phyloP scores from a whole-genome alignment of 495 filamentous ascomycete genomes.

The Penicillium diatomitis region DNA sequence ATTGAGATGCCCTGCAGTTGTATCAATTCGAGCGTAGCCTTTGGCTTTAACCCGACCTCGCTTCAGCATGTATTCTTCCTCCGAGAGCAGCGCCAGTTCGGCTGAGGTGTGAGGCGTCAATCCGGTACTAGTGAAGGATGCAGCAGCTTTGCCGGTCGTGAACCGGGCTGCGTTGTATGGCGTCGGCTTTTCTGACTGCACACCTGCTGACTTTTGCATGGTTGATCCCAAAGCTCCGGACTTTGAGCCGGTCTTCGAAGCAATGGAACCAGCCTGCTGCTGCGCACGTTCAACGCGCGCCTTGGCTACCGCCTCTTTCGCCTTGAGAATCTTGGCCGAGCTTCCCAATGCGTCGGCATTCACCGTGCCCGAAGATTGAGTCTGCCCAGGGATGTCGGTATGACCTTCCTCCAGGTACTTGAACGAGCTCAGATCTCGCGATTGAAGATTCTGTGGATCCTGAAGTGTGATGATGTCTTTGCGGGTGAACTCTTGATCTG shows the following conservation, averaged over 20 bases:
- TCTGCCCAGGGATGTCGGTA: constrained; percentile 53
- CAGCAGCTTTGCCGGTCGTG: constrained; percentile 87
- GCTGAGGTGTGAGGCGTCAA: constrained; percentile 82
- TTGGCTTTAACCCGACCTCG: constrained; percentile 78
- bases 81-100: constrained; percentile 74
- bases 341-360: constrained; percentile 71
- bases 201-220: constrained; percentile 15
- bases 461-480: constrained; percentile 95
- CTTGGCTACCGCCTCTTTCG: constrained; percentile 82
- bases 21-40: constrained; percentile 84
- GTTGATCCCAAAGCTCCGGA: constrained; percentile 7
- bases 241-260: constrained; percentile 35
- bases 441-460: constrained; percentile 85
- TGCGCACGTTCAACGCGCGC: constrained; percentile 55
- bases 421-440: constrained; percentile 78
- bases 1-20: constrained; percentile 72
- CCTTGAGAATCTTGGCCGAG: constrained; percentile 79
- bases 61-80: constrained; percentile 94
- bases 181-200: constrained; percentile 30
- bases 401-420: constrained; percentile 82
- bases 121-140: constrained; percentile 90
- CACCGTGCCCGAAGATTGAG: constrained; percentile 50
- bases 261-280: constrained; percentile 20
- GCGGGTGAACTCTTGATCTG: constrained; percentile 76
- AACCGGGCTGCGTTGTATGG: constrained; percentile 82